Conservation (phyloP, 495 filamentous ascomycete species). For the Xylaria curta region DNA sequence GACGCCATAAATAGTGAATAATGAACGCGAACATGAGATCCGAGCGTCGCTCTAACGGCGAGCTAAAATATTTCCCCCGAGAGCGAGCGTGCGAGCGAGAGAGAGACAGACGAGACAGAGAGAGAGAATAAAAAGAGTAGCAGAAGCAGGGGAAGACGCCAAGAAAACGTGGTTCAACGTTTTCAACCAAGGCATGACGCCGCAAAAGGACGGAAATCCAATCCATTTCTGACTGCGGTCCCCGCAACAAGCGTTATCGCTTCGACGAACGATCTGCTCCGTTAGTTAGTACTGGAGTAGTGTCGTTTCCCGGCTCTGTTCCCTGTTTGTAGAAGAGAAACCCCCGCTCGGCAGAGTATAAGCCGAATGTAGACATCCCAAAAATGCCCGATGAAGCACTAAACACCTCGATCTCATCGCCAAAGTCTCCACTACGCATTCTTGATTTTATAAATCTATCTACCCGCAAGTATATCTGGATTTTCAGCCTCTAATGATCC, state of each 20-base stretch:
- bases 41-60: neutral
- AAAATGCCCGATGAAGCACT: constrained; percentile 23
- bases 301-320: neutral
- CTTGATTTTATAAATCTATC: neutral
- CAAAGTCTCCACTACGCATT: constrained; percentile 17
- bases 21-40: neutral
- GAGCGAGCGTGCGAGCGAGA: no score
- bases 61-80: constrained; percentile 8
- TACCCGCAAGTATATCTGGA: neutral
- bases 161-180: constrained; percentile 16
- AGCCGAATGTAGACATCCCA: constrained; percentile 1
- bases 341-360: neutral
- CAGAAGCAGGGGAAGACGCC: neutral
- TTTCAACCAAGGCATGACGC: neutral
- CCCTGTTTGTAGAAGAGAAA: neutral
- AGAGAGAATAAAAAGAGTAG: neutral
- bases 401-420: constrained; percentile 14
- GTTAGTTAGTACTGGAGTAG: neutral
- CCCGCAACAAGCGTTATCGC: constrained; percentile 2
- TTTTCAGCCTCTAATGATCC: neutral
- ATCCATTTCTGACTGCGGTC: neutral
- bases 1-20: neutral
- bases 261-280: neutral
- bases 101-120: no score
- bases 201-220: neutral